Conservation (phyloP, 495 filamentous ascomycete species). For the Penicillium taxi region DNA sequence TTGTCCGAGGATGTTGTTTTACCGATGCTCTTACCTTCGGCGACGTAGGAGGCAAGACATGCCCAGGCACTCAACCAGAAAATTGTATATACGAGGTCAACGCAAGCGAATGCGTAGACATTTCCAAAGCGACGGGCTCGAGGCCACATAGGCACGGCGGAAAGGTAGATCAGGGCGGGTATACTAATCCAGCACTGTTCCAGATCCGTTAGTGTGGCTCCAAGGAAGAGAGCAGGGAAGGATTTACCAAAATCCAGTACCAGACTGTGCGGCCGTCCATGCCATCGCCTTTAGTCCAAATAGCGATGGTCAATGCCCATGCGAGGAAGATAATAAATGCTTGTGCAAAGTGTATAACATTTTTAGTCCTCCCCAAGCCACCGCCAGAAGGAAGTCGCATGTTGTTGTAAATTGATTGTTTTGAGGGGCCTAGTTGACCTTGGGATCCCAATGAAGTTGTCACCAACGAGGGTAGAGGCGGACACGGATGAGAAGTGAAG, state of each 20-base stretch:
- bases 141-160: conserved; percentile 76
- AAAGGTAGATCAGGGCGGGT: conserved; percentile 75
- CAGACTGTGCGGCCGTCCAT: conserved; percentile 65
- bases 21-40: conserved; percentile 39
- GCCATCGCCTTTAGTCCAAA: conserved; percentile 55
- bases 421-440: too few relatives aligned
- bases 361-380: conserved; percentile 40
- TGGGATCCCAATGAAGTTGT: too few relatives aligned
- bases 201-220: conserved; percentile 11
- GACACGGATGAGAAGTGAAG: too few relatives aligned
- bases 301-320: conserved; percentile 64
- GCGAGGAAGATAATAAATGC: conserved; percentile 59
- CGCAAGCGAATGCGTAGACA: conserved; percentile 67
- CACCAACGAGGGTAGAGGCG: too few relatives aligned
- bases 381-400: conserved; percentile 26
- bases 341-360: conserved; percentile 48
- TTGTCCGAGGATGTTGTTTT: conserved; percentile 15
- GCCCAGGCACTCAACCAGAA: conserved; percentile 84
- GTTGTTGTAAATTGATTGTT: too few relatives aligned
- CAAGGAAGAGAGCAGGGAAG: neutral
- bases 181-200: conserved; percentile 75
- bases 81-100: conserved; percentile 66
- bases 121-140: conserved; percentile 72
- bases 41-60: conserved; percentile 63
- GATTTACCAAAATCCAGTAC: conserved; percentile 70